Evolutionary conservation across 2,329 filamentous ascomycete genomes (phyloP), one percentile per base, ranked within the genome.

Genomic region (Alternaria sp.): DNA sequence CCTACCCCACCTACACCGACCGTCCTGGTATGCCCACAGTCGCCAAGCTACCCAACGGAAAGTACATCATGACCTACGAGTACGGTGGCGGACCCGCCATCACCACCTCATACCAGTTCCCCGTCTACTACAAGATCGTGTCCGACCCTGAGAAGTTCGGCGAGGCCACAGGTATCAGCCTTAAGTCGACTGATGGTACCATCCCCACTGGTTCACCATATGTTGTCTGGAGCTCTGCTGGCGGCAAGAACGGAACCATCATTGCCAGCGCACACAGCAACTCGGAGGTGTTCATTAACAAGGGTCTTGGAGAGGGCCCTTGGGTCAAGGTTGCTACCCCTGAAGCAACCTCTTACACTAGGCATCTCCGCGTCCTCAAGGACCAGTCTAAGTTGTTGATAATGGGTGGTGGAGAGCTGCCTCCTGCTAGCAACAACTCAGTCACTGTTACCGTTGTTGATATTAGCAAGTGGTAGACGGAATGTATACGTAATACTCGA

Each of bases 11-110:
- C 58, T 90, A 90, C 77, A 86, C 84, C 3, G 87, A 85, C 63
- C 87, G 90, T 2, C 90, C 90, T 0, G 90, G 90, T 54, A 92
- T 92, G 90, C 86, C 90, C 2, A 87, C 86, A 1, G 82, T 92
- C 9, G 83, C 85, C 2, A 72, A 83, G 71, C 83, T 92, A 5
- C 82, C 88, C 67, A 86, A 86, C 67, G 87, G 85, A 60, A 80
- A 87, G 71, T 91, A 85, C 77, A 86, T 92, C 71, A 87, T 89
- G 80, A 84, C 85, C 6, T 90, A 91, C 75, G 89, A 92, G 75
- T 88, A 87, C 66, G 87, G 87, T 54, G 85, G 85, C 69, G 71
- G 82, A 50, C 79, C 79, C 0, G 76, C 78, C 21, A 75, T 70
- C 41, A 69, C 66, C 51, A 57, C 43, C n/a, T 64, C 60, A 30